Evolutionary conservation across 768 basidiomycete species (phyloP), one percentile per base, ranked within the genome.

Genomic region (Psilocybe cubensis): DNA sequence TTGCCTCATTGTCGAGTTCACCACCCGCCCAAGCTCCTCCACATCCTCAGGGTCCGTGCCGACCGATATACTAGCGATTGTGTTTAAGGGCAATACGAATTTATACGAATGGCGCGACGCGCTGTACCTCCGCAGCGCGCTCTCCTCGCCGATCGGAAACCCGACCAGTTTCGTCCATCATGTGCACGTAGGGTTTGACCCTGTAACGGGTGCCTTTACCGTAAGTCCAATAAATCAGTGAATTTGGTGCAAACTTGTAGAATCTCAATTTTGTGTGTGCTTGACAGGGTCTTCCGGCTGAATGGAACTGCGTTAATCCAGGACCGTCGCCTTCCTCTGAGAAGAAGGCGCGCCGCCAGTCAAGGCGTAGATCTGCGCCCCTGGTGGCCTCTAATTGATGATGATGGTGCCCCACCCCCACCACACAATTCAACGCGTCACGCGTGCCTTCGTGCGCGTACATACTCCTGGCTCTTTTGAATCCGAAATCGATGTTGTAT

Each of bases 101-200:
- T 53, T 72, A 20, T 63, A 69, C 47, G 65, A 58, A 38, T 76
- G 73, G 74, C 68, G 66, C 11, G 68, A 74, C 46, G 69, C 68
- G 12, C 67, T 76, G 14, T 68, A 69, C 57, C 59, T 67, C 11
- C 68, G 62, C 8, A 71, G 68, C 52, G 61, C 57, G 41, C 54
- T 66, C 3, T 61, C 58, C 3, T 67, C 65, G 20, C 70, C 72
- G 48, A 72, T 68, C 48, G 68, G 72, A 25, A 60, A 62, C 11
- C 74, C 74, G 1, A 70, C 68, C 24, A 66, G 70, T 18, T 72
- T 74, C 52, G 67, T 69, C 2, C 74, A 76, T 49, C 61, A 67
- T 23, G 61, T 67, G 14, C 74, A 76, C 60, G 66, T 74, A 14
- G 72, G 72, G 23, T 69, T 65, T 57, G 70, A 76, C 62, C 52